Base-by-base conservation (phyloP, 75 land plant genomes). In the Pinus albicaulis region DNA sequence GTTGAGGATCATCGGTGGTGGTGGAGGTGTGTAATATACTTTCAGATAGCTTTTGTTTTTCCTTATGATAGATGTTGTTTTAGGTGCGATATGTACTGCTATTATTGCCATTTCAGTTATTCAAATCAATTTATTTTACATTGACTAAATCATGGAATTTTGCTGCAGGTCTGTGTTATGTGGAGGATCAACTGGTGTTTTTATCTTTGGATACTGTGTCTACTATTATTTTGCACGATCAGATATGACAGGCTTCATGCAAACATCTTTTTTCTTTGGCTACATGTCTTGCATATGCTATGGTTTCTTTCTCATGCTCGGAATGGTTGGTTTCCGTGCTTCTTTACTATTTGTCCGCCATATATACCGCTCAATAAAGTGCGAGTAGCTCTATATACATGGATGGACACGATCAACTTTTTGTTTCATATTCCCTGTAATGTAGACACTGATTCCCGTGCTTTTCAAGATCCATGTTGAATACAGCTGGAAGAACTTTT, bases 271-370 rank as follows among this genome's bases (percentile, higher is more conserved):
- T 82, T 93, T 81, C 83, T 80, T 91, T 55, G 93, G 95, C 73
- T 93, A 93, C 83, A 93, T 77, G 86, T 88, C 87, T 59, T 89
- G 88, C 75, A 87, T 93, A 26, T 93, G 93, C 83, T 91, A 89
- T 80, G 95, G 86, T 5, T 85, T 89, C 76, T 91, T 93, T 83
- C 68, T 93, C 61, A 85, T 93, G 82, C 91, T 91, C 11, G 93
- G 95, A 12, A 73, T 88, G 13, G 81, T 93, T 16, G 84, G 93
- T 55, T 93, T 88, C 73, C 82, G 78, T 53, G 89, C 91, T 56
- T 91, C 95, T 28, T 82, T 87, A 23, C 34, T 89, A 57, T 93
- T 93, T 82, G 89, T 91, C 75, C 85, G 89, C 65, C 89, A 77
- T 75, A 87, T 93, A 26, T 93, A 91, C 63, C 76, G 74, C 3